These are phyloP conservation scores for Macrolepiota albuminosa DNA, from an alignment of 768 basidiomycete species.

Conservation along the genomic window DNA sequence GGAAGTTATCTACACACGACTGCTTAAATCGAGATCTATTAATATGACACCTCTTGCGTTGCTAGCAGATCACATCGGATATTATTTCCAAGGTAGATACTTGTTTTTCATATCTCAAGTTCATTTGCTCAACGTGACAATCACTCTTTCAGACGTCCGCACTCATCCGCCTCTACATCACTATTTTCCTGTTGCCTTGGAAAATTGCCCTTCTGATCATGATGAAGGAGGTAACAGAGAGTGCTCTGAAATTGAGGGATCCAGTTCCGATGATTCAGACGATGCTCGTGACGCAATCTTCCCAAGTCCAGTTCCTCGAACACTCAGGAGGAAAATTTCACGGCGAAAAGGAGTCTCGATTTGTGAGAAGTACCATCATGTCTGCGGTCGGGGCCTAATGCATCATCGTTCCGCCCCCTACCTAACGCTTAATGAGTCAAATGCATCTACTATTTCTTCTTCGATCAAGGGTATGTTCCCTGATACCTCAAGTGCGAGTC, in stretches of 20 bases:
- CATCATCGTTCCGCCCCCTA: conserved; percentile 36
- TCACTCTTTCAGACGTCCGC: conserved; percentile 45
- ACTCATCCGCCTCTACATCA: conserved; percentile 60
- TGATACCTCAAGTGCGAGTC: conserved; percentile 3
- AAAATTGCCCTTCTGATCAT: conserved; percentile 1
- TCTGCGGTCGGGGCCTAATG: conserved; percentile 31
- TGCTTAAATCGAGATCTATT: conserved; percentile 66
- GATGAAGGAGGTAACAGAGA: conserved; percentile 1
- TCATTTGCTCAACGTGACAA: neutral
- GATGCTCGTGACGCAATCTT: conserved; percentile 31
- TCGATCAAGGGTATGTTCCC: conserved; percentile 26
- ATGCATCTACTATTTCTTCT: conserved; percentile 38
- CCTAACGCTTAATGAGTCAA: conserved; percentile 41
- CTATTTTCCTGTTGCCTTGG: conserved; percentile 45
- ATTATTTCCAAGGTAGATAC: conserved; percentile 57
- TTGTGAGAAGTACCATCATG: conserved; percentile 26
- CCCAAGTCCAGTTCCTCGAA: conserved; percentile 22
- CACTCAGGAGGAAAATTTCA: conserved; percentile 17
- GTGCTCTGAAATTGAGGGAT: conserved; percentile 14
- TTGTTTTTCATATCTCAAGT: neutral
- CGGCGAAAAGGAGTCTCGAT: conserved; percentile 14
- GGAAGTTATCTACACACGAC: conserved; percentile 60
- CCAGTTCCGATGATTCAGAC: conserved; percentile 28
- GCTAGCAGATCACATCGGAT: conserved; percentile 48
- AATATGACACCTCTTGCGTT: conserved; percentile 62